A percentile compares a stretch with the other conserved stretches of the same genome.
These are phyloP conservation scores for Macrolepiota fuliginosa DNA, from an alignment of 768 basidiomycete genomes.

Conservation along the genomic window DNA sequence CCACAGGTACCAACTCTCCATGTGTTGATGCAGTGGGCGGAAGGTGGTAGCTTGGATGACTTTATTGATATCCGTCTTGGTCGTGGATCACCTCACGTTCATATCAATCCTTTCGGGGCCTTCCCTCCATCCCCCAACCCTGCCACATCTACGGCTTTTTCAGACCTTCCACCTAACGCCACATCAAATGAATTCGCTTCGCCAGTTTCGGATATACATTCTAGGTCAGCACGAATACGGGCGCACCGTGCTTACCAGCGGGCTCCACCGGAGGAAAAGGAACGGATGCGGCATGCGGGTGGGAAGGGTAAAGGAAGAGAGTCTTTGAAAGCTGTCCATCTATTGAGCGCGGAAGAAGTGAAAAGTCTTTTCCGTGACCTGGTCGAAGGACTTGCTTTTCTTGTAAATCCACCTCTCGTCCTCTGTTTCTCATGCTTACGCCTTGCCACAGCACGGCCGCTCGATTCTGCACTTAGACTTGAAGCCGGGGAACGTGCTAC, in stretches of 20 bases:
- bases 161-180: slow-evolving; percentile 18
- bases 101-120: slow-evolving; percentile 36
- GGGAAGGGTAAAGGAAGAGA: slow-evolving; percentile 16
- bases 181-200: slow-evolving; percentile 9
- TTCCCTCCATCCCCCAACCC: slow-evolving; percentile 25
- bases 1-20: slow-evolving; percentile 86
- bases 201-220: slow-evolving; percentile 28
- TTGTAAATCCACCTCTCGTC: slow-evolving; percentile 49
- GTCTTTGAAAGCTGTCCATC: slow-evolving; percentile 72
- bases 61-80: slow-evolving; percentile 81
- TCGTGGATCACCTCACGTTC: slow-evolving; percentile 48
- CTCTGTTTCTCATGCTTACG: slow-evolving; percentile 10
- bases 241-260: slow-evolving; percentile 71
- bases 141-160: slow-evolving; percentile 14
- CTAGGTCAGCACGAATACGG: slow-evolving; percentile 70
- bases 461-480: slow-evolving; percentile 91
- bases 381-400: slow-evolving; percentile 80
- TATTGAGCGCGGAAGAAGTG: slow-evolving; percentile 84
- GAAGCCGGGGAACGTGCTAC: slow-evolving; percentile 90
- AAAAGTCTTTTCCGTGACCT: slow-evolving; percentile 80
- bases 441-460: slow-evolving; percentile 60
- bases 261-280: slow-evolving; percentile 62
- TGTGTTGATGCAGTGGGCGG: slow-evolving; percentile 92
- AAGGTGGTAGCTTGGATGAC: slow-evolving; percentile 85
- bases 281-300: slow-evolving; percentile 44